phyloP scores from a whole-genome alignment of 73 alveolate species.

The Halteria grandinella region DNA sequence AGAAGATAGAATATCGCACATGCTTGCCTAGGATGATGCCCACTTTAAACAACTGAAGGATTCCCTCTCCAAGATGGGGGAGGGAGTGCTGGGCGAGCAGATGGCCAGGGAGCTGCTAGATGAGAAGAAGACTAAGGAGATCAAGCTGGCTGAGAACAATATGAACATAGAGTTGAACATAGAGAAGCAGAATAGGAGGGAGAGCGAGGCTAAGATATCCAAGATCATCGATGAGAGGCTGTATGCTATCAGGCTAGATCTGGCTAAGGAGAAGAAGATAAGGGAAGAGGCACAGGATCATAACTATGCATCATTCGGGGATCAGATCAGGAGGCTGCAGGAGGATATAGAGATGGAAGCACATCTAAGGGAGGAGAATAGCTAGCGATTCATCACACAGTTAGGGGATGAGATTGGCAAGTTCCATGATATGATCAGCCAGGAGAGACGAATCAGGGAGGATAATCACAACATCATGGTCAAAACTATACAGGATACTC shows the following conservation, averaged over 20 bases:
- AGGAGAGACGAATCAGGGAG: constrained; percentile 69
- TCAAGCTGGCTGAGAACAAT: constrained; percentile 72
- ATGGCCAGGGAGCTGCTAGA: constrained; percentile 49
- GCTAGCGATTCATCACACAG: constrained; percentile 39
- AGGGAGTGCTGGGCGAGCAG: constrained; percentile 44
- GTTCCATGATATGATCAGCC: constrained; percentile 63
- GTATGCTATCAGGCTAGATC: constrained; percentile 67
- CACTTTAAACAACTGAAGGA: constrained; percentile 60
- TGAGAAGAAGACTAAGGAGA: constrained; percentile 75
- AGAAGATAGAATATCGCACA: constrained; percentile 42
- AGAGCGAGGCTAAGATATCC: constrained; percentile 70
- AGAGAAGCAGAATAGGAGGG: constrained; percentile 75
- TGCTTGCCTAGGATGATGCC: constrained; percentile 52
- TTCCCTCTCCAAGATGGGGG: constrained; percentile 43
- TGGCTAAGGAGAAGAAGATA: constrained; percentile 80
- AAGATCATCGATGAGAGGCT: constrained; percentile 77
- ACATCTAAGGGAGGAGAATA: constrained; percentile 66
- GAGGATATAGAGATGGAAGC: constrained; percentile 61
- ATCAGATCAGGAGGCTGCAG: constrained; percentile 16
- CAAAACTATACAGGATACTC: constrained; percentile 73
- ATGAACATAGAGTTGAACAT: constrained; percentile 67
- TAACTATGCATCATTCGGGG: constrained; percentile 29
- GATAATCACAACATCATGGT: constrained; percentile 63
- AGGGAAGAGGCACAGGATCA: constrained; percentile 69
- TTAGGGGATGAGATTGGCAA: constrained; percentile 73